Conservation (phyloP, 2,329 filamentous ascomycete genomes). For the Aquanectria penicillioides region DNA sequence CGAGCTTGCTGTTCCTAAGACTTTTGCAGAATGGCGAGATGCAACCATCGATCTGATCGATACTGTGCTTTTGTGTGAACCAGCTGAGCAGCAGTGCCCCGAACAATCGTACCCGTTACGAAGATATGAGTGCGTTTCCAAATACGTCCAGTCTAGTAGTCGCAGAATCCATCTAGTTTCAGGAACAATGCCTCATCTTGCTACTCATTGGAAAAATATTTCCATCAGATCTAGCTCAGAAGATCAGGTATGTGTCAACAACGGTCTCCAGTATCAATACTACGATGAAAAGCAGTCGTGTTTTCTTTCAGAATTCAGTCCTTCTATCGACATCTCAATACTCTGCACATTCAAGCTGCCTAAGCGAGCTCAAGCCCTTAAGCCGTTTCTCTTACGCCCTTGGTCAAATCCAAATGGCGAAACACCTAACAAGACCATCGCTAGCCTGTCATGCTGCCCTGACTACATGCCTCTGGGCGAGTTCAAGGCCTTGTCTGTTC, state of each 20-base stretch:
- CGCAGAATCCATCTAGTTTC: constrained; percentile 33
- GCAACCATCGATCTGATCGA: constrained; percentile 53
- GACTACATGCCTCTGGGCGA: constrained; percentile 60
- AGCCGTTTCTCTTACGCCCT: constrained; percentile 26
- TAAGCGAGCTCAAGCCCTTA: constrained; percentile 5
- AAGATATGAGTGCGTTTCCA: constrained; percentile 11
- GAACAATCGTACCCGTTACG: constrained; percentile 9
- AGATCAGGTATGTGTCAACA: constrained; percentile 35
- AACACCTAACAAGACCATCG: constrained; percentile 62
- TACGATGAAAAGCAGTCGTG: constrained; percentile 1
- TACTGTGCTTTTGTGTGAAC: constrained; percentile 47
- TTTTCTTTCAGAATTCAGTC: background rate
- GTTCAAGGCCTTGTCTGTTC: constrained; percentile 52
- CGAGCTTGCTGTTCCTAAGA: constrained; percentile 57
- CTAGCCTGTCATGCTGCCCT: constrained; percentile 59
- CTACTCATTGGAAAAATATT: constrained; percentile 20
- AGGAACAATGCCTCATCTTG: constrained; percentile 27
- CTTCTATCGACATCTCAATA: background rate
- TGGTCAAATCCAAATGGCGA: constrained; percentile 11
- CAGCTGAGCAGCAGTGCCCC: background rate
- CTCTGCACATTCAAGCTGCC: constrained; percentile 32
- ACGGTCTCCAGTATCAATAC: constrained; percentile 35
- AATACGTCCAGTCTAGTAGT: background rate
- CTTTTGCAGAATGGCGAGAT: constrained; percentile 60
- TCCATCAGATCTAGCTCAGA: background rate